These are phyloP conservation scores for Quercus alba DNA, from an alignment of 306 rosid species.

Conservation along the genomic window DNA sequence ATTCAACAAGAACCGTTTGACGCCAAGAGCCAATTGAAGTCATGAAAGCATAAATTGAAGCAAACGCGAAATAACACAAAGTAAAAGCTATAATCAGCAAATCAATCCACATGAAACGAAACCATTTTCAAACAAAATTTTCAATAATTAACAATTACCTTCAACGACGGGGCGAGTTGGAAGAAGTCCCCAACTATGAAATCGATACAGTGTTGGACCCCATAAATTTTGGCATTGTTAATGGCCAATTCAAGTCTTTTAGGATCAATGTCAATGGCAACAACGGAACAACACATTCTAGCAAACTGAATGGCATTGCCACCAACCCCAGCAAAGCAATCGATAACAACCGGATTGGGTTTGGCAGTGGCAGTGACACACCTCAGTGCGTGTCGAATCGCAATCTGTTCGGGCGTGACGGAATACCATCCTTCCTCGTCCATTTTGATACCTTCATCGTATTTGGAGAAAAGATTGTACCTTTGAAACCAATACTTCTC, in stretches of 20 bases:
- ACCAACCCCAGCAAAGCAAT: conserved; percentile 36
- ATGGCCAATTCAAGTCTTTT: conserved; percentile 22
- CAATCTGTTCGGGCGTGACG: conserved; percentile 38
- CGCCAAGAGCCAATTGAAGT: too few relatives aligned
- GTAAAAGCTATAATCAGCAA: too few relatives aligned
- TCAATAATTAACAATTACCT: conserved; percentile 15
- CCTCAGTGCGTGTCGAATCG: conserved; percentile 29
- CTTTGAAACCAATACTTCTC: conserved; percentile 38
- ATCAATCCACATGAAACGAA: too few relatives aligned
- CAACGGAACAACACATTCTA: conserved; percentile 22
- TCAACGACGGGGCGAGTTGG: conserved; percentile 32
- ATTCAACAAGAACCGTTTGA: too few relatives aligned
- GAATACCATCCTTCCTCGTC: conserved; percentile 42
- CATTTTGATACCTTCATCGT: conserved; percentile 34
- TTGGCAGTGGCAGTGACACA: background rate
- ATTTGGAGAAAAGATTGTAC: conserved; percentile 29
- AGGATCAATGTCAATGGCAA: conserved; percentile 41
- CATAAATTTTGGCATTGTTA: conserved; percentile 36
- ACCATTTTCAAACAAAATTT: background rate
- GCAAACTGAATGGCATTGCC: conserved; percentile 43
- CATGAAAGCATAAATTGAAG: too few relatives aligned
- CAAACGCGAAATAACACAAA: too few relatives aligned
- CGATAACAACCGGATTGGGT: conserved; percentile 14
- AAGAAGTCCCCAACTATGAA: conserved; percentile 41
- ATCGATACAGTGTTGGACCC: conserved; percentile 30